Evolutionary conservation across 768 basidiomycete species (phyloP).

Genomic region (Ramaria rubella): DNA sequence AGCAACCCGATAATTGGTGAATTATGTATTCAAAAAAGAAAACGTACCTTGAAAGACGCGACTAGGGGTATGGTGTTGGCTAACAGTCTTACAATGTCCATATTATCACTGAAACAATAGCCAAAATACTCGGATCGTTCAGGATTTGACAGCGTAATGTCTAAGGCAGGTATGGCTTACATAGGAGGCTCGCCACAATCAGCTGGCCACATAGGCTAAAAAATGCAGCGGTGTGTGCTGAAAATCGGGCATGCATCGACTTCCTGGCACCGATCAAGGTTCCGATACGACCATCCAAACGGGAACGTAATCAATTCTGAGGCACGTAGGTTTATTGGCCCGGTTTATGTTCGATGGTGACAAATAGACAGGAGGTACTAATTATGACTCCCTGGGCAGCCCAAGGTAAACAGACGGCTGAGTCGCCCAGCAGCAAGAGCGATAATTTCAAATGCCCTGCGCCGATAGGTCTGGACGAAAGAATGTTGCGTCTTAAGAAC

Average conservation of each 20-base stretch:
- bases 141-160: background rate
- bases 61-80: conserved; percentile 46
- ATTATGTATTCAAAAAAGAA: background rate
- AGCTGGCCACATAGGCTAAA: conserved; percentile 49
- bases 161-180: no score
- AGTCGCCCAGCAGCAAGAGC: conserved; percentile 69
- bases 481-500: no score
- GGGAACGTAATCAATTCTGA: conserved; percentile 67
- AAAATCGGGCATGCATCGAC: conserved; percentile 44
- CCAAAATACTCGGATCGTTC: conserved; percentile 46
- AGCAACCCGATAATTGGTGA: background rate
- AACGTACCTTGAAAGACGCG: conserved; percentile 43
- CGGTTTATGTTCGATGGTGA: background rate
- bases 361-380: conserved; percentile 33
- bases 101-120: conserved; percentile 62
- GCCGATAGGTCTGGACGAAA: no score
- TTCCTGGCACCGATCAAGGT: conserved; percentile 60
- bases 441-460: conserved; percentile 72
- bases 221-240: conserved; percentile 58
- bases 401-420: conserved; percentile 54
- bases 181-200: conserved; percentile 59
- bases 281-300: conserved; percentile 59
- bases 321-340: background rate
- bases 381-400: conserved; percentile 76
- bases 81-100: conserved; percentile 43